A percentile compares a stretch with the other conserved stretches of the same genome.
phyloP scores from a whole-genome alignment of 441 rosid species.

The Gossypium davidsonii region DNA sequence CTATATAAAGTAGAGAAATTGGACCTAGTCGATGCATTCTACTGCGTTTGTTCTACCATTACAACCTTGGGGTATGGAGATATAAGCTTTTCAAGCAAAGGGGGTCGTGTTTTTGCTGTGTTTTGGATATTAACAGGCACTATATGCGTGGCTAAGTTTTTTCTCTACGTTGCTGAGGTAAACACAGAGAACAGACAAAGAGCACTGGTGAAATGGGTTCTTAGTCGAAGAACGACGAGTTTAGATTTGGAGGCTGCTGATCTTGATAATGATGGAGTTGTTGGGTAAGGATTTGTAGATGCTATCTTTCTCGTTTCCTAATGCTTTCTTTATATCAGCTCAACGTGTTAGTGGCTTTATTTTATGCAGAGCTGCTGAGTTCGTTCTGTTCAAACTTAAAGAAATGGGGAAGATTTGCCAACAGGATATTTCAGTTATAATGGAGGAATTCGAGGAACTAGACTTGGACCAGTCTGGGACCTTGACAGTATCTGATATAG shows the following conservation, averaged over 20 bases:
- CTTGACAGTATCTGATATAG: slow-evolving; percentile 36
- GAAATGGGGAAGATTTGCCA: slow-evolving; percentile 62
- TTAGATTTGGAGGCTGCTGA: slow-evolving; percentile 49
- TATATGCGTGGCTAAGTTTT: slow-evolving; percentile 40
- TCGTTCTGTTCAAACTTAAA: slow-evolving; percentile 48
- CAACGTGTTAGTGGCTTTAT: neutral
- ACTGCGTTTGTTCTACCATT: slow-evolving; percentile 47
- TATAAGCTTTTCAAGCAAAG: slow-evolving; percentile 37
- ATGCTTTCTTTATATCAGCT: neutral
- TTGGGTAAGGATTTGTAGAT: slow-evolving; percentile 26
- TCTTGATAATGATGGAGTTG: slow-evolving; percentile 37
- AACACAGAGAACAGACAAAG: slow-evolving; percentile 36
- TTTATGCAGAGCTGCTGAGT: slow-evolving; percentile 44
- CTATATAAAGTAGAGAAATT: slow-evolving; percentile 28
- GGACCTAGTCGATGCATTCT: slow-evolving; percentile 35
- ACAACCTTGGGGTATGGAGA: slow-evolving; percentile 61
- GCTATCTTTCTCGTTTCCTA: neutral
- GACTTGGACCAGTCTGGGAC: slow-evolving; percentile 55
- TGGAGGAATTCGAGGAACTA: slow-evolving; percentile 55
- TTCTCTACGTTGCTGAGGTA: slow-evolving; percentile 43
- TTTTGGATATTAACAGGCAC: slow-evolving; percentile 51
- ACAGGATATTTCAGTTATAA: slow-evolving; percentile 35
- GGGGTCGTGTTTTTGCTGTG: slow-evolving; percentile 40
- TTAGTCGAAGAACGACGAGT: slow-evolving; percentile 23
- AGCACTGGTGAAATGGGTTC: slow-evolving; percentile 29